A percentile compares a stretch with the other conserved stretches of the same genome.
These are phyloP conservation scores for Fusarium sp. DNA, from an alignment of 2,329 filamentous ascomycete species.

Conservation along the genomic window DNA sequence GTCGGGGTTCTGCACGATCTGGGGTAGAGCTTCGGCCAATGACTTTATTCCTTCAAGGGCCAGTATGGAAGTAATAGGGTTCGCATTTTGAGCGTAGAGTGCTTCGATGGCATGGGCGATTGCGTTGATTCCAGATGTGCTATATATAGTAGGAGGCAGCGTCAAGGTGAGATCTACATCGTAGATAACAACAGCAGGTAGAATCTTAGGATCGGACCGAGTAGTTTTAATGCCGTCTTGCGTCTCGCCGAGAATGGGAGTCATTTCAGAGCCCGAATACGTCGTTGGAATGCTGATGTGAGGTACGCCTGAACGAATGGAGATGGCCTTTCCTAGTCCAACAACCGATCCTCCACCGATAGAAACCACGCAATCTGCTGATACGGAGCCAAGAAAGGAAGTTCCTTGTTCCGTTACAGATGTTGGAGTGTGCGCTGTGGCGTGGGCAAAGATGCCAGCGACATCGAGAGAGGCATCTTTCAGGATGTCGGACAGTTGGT, in stretches of 20 bases:
- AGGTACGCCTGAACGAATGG: fast-evolving
- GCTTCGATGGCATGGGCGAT: neutral
- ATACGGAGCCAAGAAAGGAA: neutral
- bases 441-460: neutral
- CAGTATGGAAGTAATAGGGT: neutral
- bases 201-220: neutral
- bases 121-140: neutral
- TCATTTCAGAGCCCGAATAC: neutral
- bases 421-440: neutral
- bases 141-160: neutral
- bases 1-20: neutral
- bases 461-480: neutral
- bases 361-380: neutral
- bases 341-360: neutral
- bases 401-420: neutral
- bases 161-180: neutral
- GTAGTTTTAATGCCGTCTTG: neutral
- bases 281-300: neutral
- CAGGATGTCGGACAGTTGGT: neutral
- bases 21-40: neutral
- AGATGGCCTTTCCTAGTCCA: neutral
- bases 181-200: neutral
- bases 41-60: neutral
- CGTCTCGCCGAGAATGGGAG: neutral
- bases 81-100: neutral